phyloP scores from a whole-genome alignment of 108 stramenopile species.

The Pinguiococcus pyrenoidosus region DNA sequence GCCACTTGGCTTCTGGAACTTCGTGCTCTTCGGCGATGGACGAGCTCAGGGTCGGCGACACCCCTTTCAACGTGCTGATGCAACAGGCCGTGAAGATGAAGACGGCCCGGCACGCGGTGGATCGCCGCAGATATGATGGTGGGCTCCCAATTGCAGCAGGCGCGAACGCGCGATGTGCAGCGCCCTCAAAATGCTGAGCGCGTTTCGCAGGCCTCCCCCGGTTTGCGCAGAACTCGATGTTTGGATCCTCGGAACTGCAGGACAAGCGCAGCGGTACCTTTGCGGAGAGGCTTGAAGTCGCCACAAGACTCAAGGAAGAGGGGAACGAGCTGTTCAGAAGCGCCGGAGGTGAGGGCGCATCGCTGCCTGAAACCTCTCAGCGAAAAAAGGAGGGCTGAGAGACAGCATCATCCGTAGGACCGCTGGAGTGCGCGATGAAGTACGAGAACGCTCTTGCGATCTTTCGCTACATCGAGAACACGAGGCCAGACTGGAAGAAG shows the following conservation, averaged over 20 bases:
- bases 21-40: no score
- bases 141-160: no score
- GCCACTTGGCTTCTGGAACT: no score
- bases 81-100: slow-evolving; percentile 45
- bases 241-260: slow-evolving; percentile 15
- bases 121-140: slow-evolving; percentile 10
- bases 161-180: no score
- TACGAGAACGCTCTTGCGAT: slow-evolving; percentile 27
- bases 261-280: slow-evolving; percentile 11
- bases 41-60: no score
- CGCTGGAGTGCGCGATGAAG: not conserved
- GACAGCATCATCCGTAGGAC: not conserved
- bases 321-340: no score
- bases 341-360: no score
- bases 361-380: no score
- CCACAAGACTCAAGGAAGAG: no score
- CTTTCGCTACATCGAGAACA: slow-evolving; percentile 28
- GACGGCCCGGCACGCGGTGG: slow-evolving; percentile 1
- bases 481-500: slow-evolving; percentile 13
- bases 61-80: slow-evolving; percentile 38
- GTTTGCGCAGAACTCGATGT: slow-evolving; percentile 35
- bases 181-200: no score
- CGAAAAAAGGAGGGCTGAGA: not conserved
- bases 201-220: slow-evolving; percentile 26
- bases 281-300: slow-evolving; percentile 17